These are phyloP conservation scores for Earliella scabrosa DNA, from an alignment of 1,284 basidiomycete species.

Conservation along the genomic window DNA sequence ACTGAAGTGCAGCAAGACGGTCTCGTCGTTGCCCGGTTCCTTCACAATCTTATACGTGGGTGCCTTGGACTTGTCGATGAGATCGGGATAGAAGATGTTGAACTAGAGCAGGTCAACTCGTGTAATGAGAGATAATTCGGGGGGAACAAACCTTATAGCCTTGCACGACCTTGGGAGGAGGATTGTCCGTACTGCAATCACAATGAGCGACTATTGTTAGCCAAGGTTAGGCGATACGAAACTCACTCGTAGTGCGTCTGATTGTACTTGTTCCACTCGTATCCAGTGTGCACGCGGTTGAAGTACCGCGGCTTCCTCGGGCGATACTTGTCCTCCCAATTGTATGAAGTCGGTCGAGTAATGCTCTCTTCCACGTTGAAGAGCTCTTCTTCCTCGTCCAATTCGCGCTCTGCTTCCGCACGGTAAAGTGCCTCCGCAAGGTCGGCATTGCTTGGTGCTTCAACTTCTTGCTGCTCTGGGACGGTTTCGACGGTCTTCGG, in stretches of 20 bases:
- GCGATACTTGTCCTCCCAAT: conserved; percentile 99
- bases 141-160: conserved; percentile 83
- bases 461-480: conserved; percentile 49
- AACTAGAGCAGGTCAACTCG: conserved; percentile 50
- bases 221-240: too few relatives aligned
- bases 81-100: conserved; percentile 94
- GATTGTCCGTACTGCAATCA: conserved; percentile 87
- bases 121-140: too few relatives aligned
- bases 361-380: conserved; percentile 93
- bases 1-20: conserved; percentile 90
- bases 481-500: conserved; percentile 66
- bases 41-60: conserved; percentile 95
- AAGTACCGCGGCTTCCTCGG: conserved; percentile 99
- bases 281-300: conserved; percentile 99
- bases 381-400: conserved; percentile 94
- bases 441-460: conserved; percentile 72
- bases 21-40: conserved; percentile 93
- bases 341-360: conserved; percentile 82
- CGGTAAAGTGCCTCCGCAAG: conserved; percentile 86
- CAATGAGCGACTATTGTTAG: too few relatives aligned
- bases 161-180: conserved; percentile 97
- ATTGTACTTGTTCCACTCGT: conserved; percentile 99
- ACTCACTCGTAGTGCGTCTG: conserved; percentile 97
- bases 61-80: conserved; percentile 96
- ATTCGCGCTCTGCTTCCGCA: conserved; percentile 87